Conservation (phyloP, 1,139 yeast genomes). For the Debaryomyces sp. region DNA sequence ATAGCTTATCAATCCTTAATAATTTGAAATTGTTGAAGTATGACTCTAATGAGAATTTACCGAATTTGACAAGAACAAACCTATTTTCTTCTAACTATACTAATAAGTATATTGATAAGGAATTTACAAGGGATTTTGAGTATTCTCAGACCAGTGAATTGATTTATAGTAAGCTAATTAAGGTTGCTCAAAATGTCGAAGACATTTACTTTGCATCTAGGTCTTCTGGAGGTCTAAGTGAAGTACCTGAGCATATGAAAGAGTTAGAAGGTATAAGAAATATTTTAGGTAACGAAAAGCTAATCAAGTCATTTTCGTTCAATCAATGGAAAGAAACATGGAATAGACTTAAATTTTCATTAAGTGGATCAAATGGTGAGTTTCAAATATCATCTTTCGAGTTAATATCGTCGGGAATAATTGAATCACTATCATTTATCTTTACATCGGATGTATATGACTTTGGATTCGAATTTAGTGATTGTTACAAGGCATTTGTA, state of each 20-base stretch:
- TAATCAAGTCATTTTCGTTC: conserved; percentile 17
- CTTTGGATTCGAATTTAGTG: conserved; percentile 22
- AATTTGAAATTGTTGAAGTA: conserved; percentile 12
- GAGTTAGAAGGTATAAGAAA: conserved; percentile 20
- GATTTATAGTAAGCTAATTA: conserved; percentile 22
- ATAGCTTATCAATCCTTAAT: conserved; percentile 35
- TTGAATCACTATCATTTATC: conserved; percentile 47
- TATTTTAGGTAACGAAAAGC: conserved; percentile 14
- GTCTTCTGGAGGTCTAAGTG: conserved; percentile 12
- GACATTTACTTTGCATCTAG: conserved; percentile 21
- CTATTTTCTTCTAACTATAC: conserved; percentile 18
- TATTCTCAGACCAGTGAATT: conserved; percentile 22
- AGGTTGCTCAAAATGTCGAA: conserved; percentile 24
- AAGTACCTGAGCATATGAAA: conserved; percentile 21
- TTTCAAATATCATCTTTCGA: conserved; percentile 69
- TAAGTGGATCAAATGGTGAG: conserved; percentile 20
- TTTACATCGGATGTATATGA: conserved; percentile 35
- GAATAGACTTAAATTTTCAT: conserved; percentile 41
- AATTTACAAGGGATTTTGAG: conserved; percentile 34
- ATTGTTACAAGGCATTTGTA: conserved; percentile 50
- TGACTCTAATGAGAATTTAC: not conserved
- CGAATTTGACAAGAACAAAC: not conserved
- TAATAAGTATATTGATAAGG: conserved; percentile 36
- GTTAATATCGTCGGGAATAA: conserved; percentile 67
- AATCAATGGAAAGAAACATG: conserved; percentile 52